Evolutionary conservation across 2,329 filamentous ascomycete genomes (phyloP), one percentile per base, ranked within the genome.

Genomic region (Colletotrichum sp.): DNA sequence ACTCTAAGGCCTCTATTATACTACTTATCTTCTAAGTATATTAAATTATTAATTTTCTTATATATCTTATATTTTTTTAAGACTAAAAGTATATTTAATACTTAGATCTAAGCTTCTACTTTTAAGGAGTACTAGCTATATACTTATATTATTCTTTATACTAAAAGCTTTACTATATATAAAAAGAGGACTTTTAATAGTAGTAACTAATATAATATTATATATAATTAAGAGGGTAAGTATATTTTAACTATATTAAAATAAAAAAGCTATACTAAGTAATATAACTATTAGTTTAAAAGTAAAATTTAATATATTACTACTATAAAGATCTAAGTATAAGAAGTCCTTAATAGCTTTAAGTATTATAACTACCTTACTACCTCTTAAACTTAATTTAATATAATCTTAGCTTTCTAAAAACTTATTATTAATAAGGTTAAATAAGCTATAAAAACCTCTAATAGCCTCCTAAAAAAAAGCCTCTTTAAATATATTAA

Each of bases 71-170:
- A 36, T 36, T 36, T 55, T 55, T 55, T 55, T 18, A 21, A 10
- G 4, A 55, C 2, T 55, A 21, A 6, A 5, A 1, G 1, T 2
- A 21, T 55, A 55, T 55, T 1, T 24, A 55, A 55, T 1, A 1
- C n/a, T 4, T 55, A 55, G 8, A 55, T 55, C 8, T 55, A 55
- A 8, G n/a, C 8, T 4, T 7, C 8, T 55, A 55, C 0, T 13
- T 55, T 55, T 55, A 10, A 55, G 2, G 3, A 55, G n/a, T 55
- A 10, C 1, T 55, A 55, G n/a, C 1, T 55, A 55, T 55, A 55
- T 21, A 55, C 3, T 1, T 55, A 55, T 24, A n/a, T 55, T 55
- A 5, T 9, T 55, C 8, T 55, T 0, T n/a, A 55, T 55, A 21
- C 1, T 55, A 55, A 21, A 13, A 4, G n/a, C 12, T n/a, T 55